Conservation (phyloP, 1,139 yeast genomes). For the Arxiozyma telluris region DNA sequence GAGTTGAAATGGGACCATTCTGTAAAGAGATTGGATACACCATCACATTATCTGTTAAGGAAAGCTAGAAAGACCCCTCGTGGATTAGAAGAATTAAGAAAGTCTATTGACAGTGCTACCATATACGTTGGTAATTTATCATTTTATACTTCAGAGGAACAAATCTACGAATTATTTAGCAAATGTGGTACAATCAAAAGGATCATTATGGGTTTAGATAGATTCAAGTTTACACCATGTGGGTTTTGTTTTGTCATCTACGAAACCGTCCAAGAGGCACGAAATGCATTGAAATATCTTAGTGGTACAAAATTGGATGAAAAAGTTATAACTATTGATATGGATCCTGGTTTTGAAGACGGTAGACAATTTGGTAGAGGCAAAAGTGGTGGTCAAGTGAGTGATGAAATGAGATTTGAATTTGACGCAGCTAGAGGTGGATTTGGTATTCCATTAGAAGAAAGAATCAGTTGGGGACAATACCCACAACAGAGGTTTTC, state of each 20-base stretch:
- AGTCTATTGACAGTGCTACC: constrained; percentile 59
- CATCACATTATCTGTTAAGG: constrained; percentile 64
- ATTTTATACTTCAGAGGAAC: constrained; percentile 88
- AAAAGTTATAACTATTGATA: constrained; percentile 66
- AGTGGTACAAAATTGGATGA: constrained; percentile 78
- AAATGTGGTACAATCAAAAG: constrained; percentile 69
- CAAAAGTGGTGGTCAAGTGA: constrained; percentile 75
- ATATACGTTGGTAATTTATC: constrained; percentile 82
- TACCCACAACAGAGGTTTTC: background rate
- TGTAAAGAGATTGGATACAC: constrained; percentile 65
- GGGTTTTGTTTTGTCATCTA: constrained; percentile 91
- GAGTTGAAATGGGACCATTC: constrained; percentile 38
- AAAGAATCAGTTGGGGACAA: constrained; percentile 21
- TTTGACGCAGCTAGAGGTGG: constrained; percentile 54
- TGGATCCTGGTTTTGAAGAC: constrained; percentile 90
- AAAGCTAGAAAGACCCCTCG: constrained; percentile 50
- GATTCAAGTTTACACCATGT: constrained; percentile 83
- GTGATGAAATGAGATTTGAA: constrained; percentile 48
- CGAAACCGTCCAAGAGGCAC: constrained; percentile 55
- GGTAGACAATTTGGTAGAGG: constrained; percentile 96
- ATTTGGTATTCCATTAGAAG: constrained; percentile 30
- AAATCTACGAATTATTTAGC: constrained; percentile 73
- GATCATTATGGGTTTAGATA: constrained; percentile 88
- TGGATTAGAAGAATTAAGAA: constrained; percentile 51
- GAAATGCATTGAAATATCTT: constrained; percentile 72